Percentiles rank a stretch among this genome's conserved stretches.
Evolutionary conservation across 257 asterid species (phyloP).

Genomic region (Scutellaria galericulata): DNA sequence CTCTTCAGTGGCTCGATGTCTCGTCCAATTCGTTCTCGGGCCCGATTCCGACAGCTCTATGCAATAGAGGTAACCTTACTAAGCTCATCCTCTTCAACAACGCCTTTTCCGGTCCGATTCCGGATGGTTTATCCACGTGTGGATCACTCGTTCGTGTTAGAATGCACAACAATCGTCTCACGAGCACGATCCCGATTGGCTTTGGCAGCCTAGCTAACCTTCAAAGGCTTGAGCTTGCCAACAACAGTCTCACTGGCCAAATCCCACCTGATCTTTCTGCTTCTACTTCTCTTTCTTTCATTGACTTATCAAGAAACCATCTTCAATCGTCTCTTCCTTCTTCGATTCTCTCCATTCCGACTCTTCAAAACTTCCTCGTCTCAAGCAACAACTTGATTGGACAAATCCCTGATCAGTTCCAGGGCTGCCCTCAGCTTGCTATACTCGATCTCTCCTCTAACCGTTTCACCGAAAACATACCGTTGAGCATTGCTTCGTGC

Average conservation of each 20-base stretch:
- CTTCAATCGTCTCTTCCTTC: slow-evolving; percentile 49
- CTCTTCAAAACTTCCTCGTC: slow-evolving; percentile 48
- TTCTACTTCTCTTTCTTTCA: slow-evolving; percentile 49
- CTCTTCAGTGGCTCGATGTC: slow-evolving; percentile 52
- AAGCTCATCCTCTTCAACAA: slow-evolving; percentile 55
- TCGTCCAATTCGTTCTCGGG: slow-evolving; percentile 57
- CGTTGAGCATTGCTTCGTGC: slow-evolving; percentile 50
- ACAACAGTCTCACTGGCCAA: slow-evolving; percentile 52
- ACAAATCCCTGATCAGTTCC: slow-evolving; percentile 49
- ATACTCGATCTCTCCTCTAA: slow-evolving; percentile 52
- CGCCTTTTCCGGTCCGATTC: slow-evolving; percentile 51
- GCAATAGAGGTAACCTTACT: slow-evolving; percentile 41
- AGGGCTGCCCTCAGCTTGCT: slow-evolving; percentile 43
- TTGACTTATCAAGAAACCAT: slow-evolving; percentile 53
- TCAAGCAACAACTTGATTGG: slow-evolving; percentile 47
- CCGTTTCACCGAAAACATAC: slow-evolving; percentile 48
- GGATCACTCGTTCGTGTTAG: slow-evolving; percentile 48
- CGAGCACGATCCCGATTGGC: slow-evolving; percentile 52
- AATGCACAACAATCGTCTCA: slow-evolving; percentile 47
- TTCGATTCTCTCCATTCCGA: slow-evolving; percentile 48
- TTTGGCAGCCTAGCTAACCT: slow-evolving; percentile 48
- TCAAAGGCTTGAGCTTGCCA: slow-evolving; percentile 48
- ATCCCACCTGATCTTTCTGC: slow-evolving; percentile 54
- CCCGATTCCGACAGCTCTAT: slow-evolving; percentile 47
- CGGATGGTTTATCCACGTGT: slow-evolving; percentile 43